Base-by-base conservation (phyloP, 306 rosid genomes). In the Trifolium fragiferum region DNA sequence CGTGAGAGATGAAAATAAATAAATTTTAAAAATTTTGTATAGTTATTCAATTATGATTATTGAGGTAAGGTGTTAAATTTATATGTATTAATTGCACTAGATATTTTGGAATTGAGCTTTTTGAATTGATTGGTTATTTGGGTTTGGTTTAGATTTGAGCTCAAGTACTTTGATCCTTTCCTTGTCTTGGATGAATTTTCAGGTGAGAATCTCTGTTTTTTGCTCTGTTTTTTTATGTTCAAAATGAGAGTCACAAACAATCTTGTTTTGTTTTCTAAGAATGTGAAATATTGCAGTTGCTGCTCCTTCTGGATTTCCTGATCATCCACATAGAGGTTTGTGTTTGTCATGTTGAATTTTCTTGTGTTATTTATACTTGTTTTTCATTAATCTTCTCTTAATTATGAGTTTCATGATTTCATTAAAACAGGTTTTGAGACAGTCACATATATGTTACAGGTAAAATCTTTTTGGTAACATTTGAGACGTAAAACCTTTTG, bases 311-410 rank as follows among this genome's bases (percentile, higher is more conserved):
- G 99, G 99, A 9, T 94, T 94, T 72, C 99, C 92, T 32, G 99
- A 94, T 85, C 99, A 94, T 85, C 97, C 99, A 76, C 99, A 94
- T 41, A 89, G 99, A 87, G 99, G 98, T 87, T 80, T n/a, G n/a
- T n/a, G n/a, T n/a, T n/a, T 81, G 79, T 10, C 20, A 23, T n/a
- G 41, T 53, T 51, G 7, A 15, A 49, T 38, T 62, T 72, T 58
- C 4, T 16, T 16, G 7, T 73, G 51, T 69, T 44, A 30, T 19
- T n/a, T 70, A 43, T 2, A 8, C 16, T 46, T 46, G 58, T 44
- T 57, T 49, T 62, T 21, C 51, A 44, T 0, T 47, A 38, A 63
- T 46, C n/a, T 61, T 10, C 50, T 61, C 16, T 37, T 54, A 19
- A 54, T 20, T 41, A 6, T 66, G 63, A 53, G 32, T 11, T 83